Percentiles rank a stretch among this genome's conserved stretches.
These are phyloP conservation scores for Solanum boliviense DNA, from an alignment of 257 asterid species.

Conservation along the genomic window DNA sequence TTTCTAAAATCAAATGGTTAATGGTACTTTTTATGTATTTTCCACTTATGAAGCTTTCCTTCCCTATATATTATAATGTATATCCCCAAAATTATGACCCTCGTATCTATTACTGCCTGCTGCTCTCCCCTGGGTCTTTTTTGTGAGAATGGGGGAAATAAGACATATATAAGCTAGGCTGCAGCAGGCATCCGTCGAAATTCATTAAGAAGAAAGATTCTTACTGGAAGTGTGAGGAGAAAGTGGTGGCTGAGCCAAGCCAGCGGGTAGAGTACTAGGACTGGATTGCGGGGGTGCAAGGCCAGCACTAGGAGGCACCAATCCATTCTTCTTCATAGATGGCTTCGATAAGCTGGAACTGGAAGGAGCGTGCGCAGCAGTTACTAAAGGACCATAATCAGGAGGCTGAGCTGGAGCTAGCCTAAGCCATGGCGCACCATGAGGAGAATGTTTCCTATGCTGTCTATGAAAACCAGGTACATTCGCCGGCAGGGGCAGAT, in stretches of 20 bases:
- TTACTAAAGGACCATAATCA: conserved; percentile 44
- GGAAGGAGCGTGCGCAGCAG: conserved; percentile 44
- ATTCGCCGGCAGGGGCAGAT: conserved; percentile 29
- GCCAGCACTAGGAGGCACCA: conserved; percentile 27
- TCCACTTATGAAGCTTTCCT: not conserved
- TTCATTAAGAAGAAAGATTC: conserved; percentile 3
- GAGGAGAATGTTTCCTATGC: conserved; percentile 19
- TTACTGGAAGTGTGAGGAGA: conserved; percentile 72
- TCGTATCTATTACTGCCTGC: not conserved
- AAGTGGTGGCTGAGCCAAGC: conserved; percentile 79
- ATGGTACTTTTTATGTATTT: not conserved
- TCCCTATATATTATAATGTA: not conserved
- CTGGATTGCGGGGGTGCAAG: conserved; percentile 48
- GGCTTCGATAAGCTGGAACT: conserved; percentile 38
- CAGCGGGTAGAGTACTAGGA: conserved; percentile 50
- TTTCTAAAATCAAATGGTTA: not conserved
- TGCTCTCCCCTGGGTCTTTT: not conserved
- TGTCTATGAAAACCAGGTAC: conserved; percentile 24
- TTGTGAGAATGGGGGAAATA: not conserved
- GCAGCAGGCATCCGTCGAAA: not conserved
- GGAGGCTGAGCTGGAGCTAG: conserved; percentile 32
- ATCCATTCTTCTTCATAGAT: conserved; percentile 40
- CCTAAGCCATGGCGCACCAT: conserved; percentile 29
- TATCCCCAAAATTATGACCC: not conserved
- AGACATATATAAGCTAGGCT: not conserved